Conservation (phyloP, 2,329 filamentous ascomycete species). For the Apiospora malaysiana region DNA sequence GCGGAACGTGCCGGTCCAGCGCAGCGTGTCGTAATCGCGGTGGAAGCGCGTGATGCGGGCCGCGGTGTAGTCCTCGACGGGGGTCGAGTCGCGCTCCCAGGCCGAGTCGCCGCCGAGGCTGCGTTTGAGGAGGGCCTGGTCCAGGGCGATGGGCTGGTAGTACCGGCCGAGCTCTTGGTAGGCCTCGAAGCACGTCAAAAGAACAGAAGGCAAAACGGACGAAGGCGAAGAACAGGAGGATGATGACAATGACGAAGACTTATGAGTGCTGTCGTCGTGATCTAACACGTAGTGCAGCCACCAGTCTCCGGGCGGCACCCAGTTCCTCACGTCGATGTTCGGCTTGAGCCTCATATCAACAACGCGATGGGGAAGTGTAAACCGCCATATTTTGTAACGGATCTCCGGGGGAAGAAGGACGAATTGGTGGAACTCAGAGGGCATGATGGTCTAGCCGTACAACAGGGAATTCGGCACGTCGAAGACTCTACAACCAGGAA, state of each 20-base stretch:
- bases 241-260: not conserved
- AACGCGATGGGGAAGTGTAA: slow-evolving; percentile 4
- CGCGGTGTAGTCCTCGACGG: slow-evolving; percentile 10
- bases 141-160: slow-evolving; percentile 15
- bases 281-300: slow-evolving; percentile 23
- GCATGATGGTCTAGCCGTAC: not conserved
- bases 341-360: slow-evolving; percentile 21
- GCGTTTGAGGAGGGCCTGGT: slow-evolving; percentile 6
- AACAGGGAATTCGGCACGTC: not conserved
- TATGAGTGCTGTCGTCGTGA: not conserved
- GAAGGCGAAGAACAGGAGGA: not conserved
- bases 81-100: not conserved
- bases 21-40: slow-evolving; percentile 27
- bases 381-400: slow-evolving; percentile 20
- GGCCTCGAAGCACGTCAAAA: slow-evolving; percentile 15
- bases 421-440: slow-evolving; percentile 16
- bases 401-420: slow-evolving; percentile 20
- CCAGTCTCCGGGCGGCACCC: slow-evolving; percentile 20
- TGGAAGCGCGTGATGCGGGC: slow-evolving; percentile 26
- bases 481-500: not conserved
- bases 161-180: slow-evolving; percentile 15
- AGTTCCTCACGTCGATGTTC: slow-evolving; percentile 21
- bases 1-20: slow-evolving; percentile 27
- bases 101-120: not conserved
- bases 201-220: not conserved